phyloP scores from a whole-genome alignment of 495 filamentous ascomycete genomes.

The Talaromyces wortmannii region DNA sequence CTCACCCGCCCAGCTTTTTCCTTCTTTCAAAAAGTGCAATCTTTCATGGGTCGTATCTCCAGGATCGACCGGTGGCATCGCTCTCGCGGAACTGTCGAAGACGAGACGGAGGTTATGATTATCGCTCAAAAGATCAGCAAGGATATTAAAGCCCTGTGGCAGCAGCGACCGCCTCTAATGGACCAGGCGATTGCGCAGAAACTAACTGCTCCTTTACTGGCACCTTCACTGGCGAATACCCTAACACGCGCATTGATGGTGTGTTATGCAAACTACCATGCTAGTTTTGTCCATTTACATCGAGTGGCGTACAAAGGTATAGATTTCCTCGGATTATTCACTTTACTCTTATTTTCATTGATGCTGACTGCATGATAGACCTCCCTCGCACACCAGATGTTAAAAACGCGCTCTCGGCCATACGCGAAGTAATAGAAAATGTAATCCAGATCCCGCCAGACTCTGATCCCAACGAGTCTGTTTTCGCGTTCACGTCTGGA shows the following conservation, averaged over 20 bases:
- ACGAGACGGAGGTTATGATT: conserved; percentile 29
- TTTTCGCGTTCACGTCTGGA: conserved; percentile 17
- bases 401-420: conserved; percentile 21
- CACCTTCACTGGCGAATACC: conserved; percentile 24
- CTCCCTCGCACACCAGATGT: conserved; percentile 28
- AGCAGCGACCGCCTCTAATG: conserved; percentile 29
- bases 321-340: no score
- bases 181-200: conserved; percentile 31
- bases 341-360: no score
- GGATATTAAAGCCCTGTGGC: conserved; percentile 29
- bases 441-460: neutral
- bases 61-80: conserved; percentile 28
- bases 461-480: neutral
- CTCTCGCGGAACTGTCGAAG: conserved; percentile 24
- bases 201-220: conserved; percentile 26
- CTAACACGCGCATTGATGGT: conserved; percentile 30
- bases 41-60: conserved; percentile 25
- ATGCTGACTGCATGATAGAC: neutral
- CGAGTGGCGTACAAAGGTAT: conserved; percentile 19
- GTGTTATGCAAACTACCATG: conserved; percentile 32
- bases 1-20: conserved; percentile 22
- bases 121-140: conserved; percentile 23
- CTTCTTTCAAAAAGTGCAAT: conserved; percentile 30
- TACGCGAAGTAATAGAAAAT: conserved; percentile 19
- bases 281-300: conserved; percentile 34